Percentiles rank a stretch among this genome's conserved stretches.
phyloP scores from a whole-genome alignment of 2,329 filamentous ascomycete species.

The Cercospora janseana region DNA sequence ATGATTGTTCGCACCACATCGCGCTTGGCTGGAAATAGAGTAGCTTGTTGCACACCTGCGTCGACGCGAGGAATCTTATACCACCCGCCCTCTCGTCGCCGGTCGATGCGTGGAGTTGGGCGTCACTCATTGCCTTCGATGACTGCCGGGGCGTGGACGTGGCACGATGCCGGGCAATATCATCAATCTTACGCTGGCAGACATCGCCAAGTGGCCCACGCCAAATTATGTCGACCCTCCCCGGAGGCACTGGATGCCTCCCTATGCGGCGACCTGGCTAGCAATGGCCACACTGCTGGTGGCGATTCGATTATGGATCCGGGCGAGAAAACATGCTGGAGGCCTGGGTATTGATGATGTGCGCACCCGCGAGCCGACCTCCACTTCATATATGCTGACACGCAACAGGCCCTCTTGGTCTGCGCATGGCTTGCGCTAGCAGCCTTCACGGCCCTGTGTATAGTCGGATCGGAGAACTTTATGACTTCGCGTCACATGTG shows the following conservation, averaged over 20 bases:
- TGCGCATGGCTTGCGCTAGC: constrained; percentile 28
- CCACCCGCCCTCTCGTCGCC: neutral
- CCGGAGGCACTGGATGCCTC: constrained; percentile 36
- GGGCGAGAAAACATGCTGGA: constrained; percentile 31
- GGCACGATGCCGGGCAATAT: constrained; percentile 34
- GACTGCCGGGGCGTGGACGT: constrained; percentile 2
- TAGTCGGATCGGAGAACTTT: constrained; percentile 28
- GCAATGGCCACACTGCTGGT: constrained; percentile 32
- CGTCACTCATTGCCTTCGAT: constrained; percentile 1
- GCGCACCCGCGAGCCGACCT: constrained; percentile 6
- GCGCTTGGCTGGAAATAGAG: constrained; percentile 3
- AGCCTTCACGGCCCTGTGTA: constrained; percentile 27
- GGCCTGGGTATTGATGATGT: constrained; percentile 37
- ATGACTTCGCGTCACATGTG: constrained; percentile 41
- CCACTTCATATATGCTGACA: neutral
- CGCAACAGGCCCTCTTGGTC: constrained; percentile 25
- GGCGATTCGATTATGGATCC: constrained; percentile 32
- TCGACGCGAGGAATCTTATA: neutral
- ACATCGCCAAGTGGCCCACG: constrained; percentile 36
- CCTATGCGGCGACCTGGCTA: constrained; percentile 33
- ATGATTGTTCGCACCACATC: constrained; percentile 9
- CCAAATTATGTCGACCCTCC: constrained; percentile 35
- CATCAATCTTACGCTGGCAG: constrained; percentile 29
- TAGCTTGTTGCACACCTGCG: constrained; percentile 3
- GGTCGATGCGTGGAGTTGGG: neutral